Base-by-base conservation (phyloP, 2,329 filamentous ascomycete species). In the Aspergillaceae sp. region DNA sequence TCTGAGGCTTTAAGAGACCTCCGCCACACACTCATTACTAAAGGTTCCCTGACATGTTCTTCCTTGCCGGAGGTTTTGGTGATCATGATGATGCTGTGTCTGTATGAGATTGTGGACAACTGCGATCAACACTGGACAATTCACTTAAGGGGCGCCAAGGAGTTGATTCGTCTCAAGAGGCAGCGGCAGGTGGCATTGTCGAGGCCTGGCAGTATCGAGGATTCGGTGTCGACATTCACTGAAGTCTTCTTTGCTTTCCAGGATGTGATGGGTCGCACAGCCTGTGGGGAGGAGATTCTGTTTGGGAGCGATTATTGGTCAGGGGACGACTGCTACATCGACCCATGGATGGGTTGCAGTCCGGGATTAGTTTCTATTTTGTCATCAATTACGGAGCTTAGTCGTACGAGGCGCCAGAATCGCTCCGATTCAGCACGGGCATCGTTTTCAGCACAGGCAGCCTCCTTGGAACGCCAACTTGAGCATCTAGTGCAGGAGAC, bases 231-330 rank as follows among this genome's bases (percentile, higher is more conserved):
- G 2, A 60, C 66, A 4, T 67, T 67, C 43, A 57, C 70, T 0
- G 73, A 75, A 49, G 63, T 67, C 1, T 75, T 74, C 50, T 75
- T 76, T 45, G 73, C 73, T 3, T 75, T 74, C 9, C 73, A 75
- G 48, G 73, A 76, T 48, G 70, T 74, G 10, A 75, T 75, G 50
- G 73, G 73, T 29, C 65, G 73, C 32, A 76, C 73, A 0, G 73
- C 73, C 0, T 76, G 73, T 43, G 73, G 71, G 2, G 69, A 74
- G 7, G 65, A 69, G 6, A 67, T 71, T 0, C 56, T 73, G 0
- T 75, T 75, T 40, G 72, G 71, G 2, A 62, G 60, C 29, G 71
- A 75, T 42, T 75, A 74, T 47, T 76, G 73, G 73, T 55, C 58
- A 27, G 56, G 63, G 4, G 55, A 63, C 33, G 63, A 67, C 33